These are phyloP conservation scores for Mycena crocata DNA, from an alignment of 768 basidiomycete species.

Conservation along the genomic window DNA sequence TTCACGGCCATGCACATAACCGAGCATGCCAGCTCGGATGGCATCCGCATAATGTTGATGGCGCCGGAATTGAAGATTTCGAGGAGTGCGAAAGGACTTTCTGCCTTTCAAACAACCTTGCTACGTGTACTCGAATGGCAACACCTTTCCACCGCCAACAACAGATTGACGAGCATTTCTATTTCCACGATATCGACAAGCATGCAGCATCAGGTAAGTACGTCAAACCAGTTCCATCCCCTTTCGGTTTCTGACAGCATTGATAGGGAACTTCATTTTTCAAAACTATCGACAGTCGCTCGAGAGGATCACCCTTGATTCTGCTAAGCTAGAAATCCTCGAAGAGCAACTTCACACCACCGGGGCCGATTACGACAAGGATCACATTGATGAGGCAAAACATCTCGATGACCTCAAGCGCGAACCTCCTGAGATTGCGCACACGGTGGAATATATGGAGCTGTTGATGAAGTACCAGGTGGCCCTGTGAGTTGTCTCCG, in stretches of 20 bases:
- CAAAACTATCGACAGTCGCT: slow-evolving; percentile 14
- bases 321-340: neutral
- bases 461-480: neutral
- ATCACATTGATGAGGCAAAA: too few relatives aligned
- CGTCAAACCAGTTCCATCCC: too few relatives aligned
- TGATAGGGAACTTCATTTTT: slow-evolving; percentile 21
- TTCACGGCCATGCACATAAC: too few relatives aligned
- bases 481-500: neutral
- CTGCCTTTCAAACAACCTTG: slow-evolving; percentile 41
- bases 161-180: too few relatives aligned
- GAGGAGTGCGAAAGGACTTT: slow-evolving; percentile 41
- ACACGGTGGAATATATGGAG: slow-evolving; percentile 17
- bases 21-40: slow-evolving; percentile 38
- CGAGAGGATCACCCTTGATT: slow-evolving; percentile 2
- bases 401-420: neutral
- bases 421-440: neutral
- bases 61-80: slow-evolving; percentile 42
- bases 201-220: slow-evolving; percentile 31
- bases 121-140: slow-evolving; percentile 32
- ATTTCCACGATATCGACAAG: slow-evolving; percentile 36
- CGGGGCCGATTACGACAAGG: neutral
- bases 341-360: neutral
- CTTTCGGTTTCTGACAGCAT: too few relatives aligned
- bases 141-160: slow-evolving; percentile 40
- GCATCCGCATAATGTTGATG: slow-evolving; percentile 39